Base-by-base conservation (phyloP, 2,329 filamentous ascomycete genomes). In the Venturia oleaginea region DNA sequence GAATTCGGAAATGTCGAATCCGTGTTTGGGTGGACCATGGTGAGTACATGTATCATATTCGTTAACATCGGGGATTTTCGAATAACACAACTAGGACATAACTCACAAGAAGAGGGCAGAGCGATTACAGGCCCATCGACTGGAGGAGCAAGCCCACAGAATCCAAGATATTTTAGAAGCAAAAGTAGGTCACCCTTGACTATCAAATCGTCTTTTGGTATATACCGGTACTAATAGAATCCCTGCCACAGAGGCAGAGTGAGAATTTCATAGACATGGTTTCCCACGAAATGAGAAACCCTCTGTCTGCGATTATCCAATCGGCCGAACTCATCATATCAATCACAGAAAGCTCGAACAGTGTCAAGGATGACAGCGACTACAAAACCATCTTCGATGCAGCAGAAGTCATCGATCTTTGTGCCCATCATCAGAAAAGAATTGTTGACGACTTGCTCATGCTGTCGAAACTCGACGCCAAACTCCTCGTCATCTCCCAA, bases 361-460 rank as follows among this genome's bases (percentile, higher is more conserved):
- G 11, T 32, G 32, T 32, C 11, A 54, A 22, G 27, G 27, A 3
- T 15, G 48, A 30, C 24, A 24, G 3, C 24, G 24, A 54, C 17
- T 19, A n/a, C 48, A 57, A 30, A 22, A 27, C 32, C 11, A 62
- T 71, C 38, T 68, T 73, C 24, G 72, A 74, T 55, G 71, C 72
- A 22, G 71, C 71, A n/a, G 70, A 73, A 48, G 73, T 72, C 17
- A 73, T 81, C 65, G 73, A 77, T 46, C 72, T 77, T 48, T 81
- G 79, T 66, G 76, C 76, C 8, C 74, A 77, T 27, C 79, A 81
- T 64, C 78, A 80, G 64, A 80, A 79, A 66, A 71, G 77, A 24
- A 80, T 81, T 43, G 78, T 80, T n/a, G 61, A 80, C 66, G 79
- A 81, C 65, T 40, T 65, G 19, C 51, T 65, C n/a, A 65, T 61